A percentile compares a stretch with the other conserved stretches of the same genome.
These are phyloP conservation scores for Candida smagusa DNA, from an alignment of 1,139 yeast genomes.

Conservation along the genomic window DNA sequence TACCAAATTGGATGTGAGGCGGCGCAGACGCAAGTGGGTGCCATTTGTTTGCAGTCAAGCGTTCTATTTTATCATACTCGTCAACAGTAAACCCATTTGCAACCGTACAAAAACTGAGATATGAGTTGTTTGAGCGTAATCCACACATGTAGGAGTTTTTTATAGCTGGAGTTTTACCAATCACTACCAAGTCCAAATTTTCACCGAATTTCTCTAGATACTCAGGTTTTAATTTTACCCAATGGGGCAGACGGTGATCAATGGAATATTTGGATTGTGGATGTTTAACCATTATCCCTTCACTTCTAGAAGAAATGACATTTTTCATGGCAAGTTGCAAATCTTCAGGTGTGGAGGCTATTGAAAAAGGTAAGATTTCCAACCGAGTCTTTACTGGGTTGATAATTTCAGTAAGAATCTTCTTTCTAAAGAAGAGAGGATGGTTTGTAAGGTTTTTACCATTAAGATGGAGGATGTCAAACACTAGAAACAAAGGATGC, in stretches of 20 bases:
- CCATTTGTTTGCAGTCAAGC: slow-evolving; percentile 64
- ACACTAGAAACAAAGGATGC: slow-evolving; percentile 64
- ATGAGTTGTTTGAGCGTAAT: slow-evolving; percentile 33
- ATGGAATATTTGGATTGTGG: slow-evolving; percentile 57
- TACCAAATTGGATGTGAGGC: slow-evolving; percentile 53
- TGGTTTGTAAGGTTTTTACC: slow-evolving; percentile 55
- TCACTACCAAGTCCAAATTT: slow-evolving; percentile 71
- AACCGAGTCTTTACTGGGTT: slow-evolving; percentile 50
- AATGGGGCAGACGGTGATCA: slow-evolving; percentile 55
- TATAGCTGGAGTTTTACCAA: slow-evolving; percentile 73
- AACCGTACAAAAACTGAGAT: slow-evolving; percentile 68
- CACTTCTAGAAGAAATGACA: slow-evolving; percentile 65
- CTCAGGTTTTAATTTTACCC: slow-evolving; percentile 92
- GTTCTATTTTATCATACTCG: slow-evolving; percentile 59
- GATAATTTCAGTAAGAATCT: slow-evolving; percentile 45
- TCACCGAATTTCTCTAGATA: slow-evolving; percentile 85
- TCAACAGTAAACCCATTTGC: slow-evolving; percentile 78
- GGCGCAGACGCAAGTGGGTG: slow-evolving; percentile 45
- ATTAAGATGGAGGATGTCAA: slow-evolving; percentile 71
- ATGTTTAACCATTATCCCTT: slow-evolving; percentile 79
- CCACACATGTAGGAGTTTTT: slow-evolving; percentile 82
- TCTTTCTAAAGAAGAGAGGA: slow-evolving; percentile 57
- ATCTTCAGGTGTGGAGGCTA: slow-evolving; percentile 46
- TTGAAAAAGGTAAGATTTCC: slow-evolving; percentile 50
- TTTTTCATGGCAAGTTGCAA: slow-evolving; percentile 54